phyloP scores from a whole-genome alignment of 2,329 filamentous ascomycete genomes.

The Curvularia verruculosa region DNA sequence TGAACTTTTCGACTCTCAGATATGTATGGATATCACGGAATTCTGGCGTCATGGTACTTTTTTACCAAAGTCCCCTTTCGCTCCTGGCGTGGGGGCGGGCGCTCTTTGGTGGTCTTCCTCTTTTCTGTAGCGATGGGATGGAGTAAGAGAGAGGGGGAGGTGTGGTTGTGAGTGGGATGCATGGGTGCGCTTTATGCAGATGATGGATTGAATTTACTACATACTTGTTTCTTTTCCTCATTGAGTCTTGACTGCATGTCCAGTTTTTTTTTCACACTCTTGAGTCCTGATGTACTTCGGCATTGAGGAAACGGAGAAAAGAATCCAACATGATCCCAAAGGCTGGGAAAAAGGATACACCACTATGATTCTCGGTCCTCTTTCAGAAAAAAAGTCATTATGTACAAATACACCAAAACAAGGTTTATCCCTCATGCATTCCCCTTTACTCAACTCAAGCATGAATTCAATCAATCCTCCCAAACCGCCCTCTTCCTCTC shows the following conservation, averaged over 20 bases:
- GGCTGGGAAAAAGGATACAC: too few species aligned
- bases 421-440: too few species aligned
- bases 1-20: background rate
- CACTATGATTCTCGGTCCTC: too few species aligned
- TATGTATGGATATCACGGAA: conserved; percentile 36
- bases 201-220: conserved; percentile 20
- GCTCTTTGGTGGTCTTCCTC: conserved; percentile 30
- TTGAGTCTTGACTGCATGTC: background rate
- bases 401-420: background rate
- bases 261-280: too few species aligned
- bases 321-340: too few species aligned
- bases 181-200: conserved; percentile 17
- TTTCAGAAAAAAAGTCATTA: background rate
- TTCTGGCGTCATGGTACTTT: conserved; percentile 39
- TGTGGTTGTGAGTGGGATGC: too few species aligned
- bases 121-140: conserved; percentile 21
- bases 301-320: too few species aligned
- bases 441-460: too few species aligned
- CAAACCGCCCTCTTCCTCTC: conserved; percentile 84
- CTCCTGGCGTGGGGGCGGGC: background rate
- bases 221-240: background rate
- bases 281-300: too few species aligned
- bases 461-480: conserved; percentile 68
- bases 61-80: conserved; percentile 25
- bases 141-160: background rate